These are phyloP conservation scores for Pseudogymnoascus sp. DNA, from an alignment of 2,329 filamentous ascomycete genomes.

Conservation along the genomic window DNA sequence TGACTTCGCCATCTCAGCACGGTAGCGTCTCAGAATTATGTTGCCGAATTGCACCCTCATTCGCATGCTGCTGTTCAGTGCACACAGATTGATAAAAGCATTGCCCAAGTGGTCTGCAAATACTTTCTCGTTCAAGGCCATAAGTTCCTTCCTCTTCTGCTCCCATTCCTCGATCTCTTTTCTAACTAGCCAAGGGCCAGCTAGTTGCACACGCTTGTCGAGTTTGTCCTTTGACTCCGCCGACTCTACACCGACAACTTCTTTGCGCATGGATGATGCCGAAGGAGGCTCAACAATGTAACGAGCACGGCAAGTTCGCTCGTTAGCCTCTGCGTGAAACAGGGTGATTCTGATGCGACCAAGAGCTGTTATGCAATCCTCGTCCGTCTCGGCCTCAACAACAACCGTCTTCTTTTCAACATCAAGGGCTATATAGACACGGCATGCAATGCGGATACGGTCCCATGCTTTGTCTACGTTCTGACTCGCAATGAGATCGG, in stretches of 20 bases:
- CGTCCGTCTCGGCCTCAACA: neutral
- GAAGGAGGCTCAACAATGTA: conserved; percentile 22
- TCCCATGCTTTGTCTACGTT: conserved; percentile 4
- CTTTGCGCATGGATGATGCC: conserved; percentile 12
- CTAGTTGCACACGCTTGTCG: conserved; percentile 10
- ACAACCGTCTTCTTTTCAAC: neutral
- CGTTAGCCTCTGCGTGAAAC: neutral
- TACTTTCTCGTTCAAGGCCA: conserved; percentile 11
- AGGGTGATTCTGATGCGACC: neutral
- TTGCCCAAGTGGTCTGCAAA: conserved; percentile 18
- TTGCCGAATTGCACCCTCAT: conserved; percentile 27
- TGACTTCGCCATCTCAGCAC: conserved; percentile 13
- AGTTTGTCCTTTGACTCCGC: neutral
- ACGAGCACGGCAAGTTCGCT: neutral
- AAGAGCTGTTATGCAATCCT: neutral
- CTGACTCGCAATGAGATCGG: neutral
- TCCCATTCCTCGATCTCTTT: conserved; percentile 17
- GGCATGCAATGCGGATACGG: neutral
- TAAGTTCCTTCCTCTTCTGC: conserved; percentile 8
- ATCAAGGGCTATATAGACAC: neutral
- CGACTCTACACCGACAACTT: conserved; percentile 10
- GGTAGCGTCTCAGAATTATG: conserved; percentile 18
- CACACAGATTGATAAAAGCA: conserved; percentile 17
- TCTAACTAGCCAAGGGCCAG: conserved; percentile 13
- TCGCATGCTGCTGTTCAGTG: conserved; percentile 22